phyloP scores from a whole-genome alignment of 495 filamentous ascomycete genomes.

The Aspergillus saccharolyticus region DNA sequence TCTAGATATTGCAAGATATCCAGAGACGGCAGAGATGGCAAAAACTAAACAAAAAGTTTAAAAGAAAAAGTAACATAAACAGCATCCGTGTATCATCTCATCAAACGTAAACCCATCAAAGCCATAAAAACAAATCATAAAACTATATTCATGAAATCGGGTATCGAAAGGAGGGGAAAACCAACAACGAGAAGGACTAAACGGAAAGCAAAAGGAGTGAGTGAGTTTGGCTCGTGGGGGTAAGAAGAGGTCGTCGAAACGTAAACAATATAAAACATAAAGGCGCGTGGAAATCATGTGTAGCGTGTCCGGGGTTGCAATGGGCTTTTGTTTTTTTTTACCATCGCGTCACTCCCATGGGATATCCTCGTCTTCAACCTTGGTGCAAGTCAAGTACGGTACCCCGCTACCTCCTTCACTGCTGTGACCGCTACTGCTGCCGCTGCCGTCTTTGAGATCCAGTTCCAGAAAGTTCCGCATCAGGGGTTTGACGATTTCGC shows the following conservation, averaged over 20 bases:
- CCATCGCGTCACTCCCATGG: slow-evolving; percentile 64
- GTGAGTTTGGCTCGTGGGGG: too few relatives aligned
- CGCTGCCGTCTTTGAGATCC: slow-evolving; percentile 49
- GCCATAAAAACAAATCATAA: too few relatives aligned
- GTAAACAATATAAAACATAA: too few relatives aligned
- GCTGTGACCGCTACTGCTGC: slow-evolving; percentile 27
- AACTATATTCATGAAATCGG: neutral
- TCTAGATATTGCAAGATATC: too few relatives aligned
- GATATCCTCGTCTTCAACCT: slow-evolving; percentile 69
- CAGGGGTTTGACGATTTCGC: slow-evolving; percentile 76
- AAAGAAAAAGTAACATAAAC: slow-evolving; percentile 5
- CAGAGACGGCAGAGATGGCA: too few relatives aligned
- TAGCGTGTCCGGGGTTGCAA: too few relatives aligned
- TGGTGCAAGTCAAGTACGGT: slow-evolving; percentile 76
- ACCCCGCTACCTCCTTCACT: slow-evolving; percentile 39
- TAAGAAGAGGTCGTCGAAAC: too few relatives aligned
- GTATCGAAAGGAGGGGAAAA: slow-evolving; percentile 2
- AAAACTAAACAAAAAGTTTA: slow-evolving; percentile 3
- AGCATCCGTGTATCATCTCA: neutral
- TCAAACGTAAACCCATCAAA: neutral
- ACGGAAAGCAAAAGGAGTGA: too few relatives aligned
- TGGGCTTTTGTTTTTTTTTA: too few relatives aligned
- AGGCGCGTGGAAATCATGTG: too few relatives aligned
- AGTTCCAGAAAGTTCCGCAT: slow-evolving; percentile 80
- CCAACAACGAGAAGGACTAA: too few relatives aligned